phyloP scores from a whole-genome alignment of 495 filamentous ascomycete species.

The Xylaria longipes region DNA sequence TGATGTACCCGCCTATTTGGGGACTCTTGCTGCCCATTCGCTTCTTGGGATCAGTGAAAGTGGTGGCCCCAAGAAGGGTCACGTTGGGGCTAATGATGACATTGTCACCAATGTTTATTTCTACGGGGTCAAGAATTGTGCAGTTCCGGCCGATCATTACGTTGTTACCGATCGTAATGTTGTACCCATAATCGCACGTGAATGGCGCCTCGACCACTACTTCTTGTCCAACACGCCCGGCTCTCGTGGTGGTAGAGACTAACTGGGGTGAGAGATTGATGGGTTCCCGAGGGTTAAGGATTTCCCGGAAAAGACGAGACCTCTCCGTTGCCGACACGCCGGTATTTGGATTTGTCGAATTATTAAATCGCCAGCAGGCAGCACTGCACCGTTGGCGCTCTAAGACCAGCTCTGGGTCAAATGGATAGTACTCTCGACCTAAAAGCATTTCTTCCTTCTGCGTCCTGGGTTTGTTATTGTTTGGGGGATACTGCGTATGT shows the following conservation, averaged over 20 bases:
- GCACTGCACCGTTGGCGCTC: slow-evolving; percentile 88
- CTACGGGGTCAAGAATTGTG: slow-evolving; percentile 79
- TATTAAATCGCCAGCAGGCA: slow-evolving; percentile 89
- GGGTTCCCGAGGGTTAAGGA: slow-evolving; percentile 61
- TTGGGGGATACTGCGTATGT: slow-evolving; percentile 51
- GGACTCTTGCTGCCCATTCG: slow-evolving; percentile 76
- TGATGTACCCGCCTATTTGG: slow-evolving; percentile 73
- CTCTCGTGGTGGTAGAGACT: slow-evolving; percentile 54
- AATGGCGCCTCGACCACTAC: slow-evolving; percentile 89
- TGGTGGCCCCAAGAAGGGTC: slow-evolving; percentile 78
- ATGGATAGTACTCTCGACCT: slow-evolving; percentile 81
- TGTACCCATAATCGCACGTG: slow-evolving; percentile 94
- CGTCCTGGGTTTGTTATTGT: slow-evolving; percentile 54
- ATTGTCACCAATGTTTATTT: slow-evolving; percentile 76
- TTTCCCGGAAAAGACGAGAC: slow-evolving; percentile 77
- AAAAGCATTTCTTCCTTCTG: slow-evolving; percentile 96
- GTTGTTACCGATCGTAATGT: slow-evolving; percentile 86
- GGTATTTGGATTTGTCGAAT: slow-evolving; percentile 77
- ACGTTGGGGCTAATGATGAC: slow-evolving; percentile 88
- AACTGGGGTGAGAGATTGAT: slow-evolving; percentile 53
- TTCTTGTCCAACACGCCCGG: slow-evolving; percentile 75
- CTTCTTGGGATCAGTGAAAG: slow-evolving; percentile 76
- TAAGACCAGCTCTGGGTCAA: slow-evolving; percentile 76
- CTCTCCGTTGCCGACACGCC: slow-evolving; percentile 81
- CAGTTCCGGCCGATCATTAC: slow-evolving; percentile 88